phyloP scores from a whole-genome alignment of 345 rosid genomes.

The Pugionium dolabratum region DNA sequence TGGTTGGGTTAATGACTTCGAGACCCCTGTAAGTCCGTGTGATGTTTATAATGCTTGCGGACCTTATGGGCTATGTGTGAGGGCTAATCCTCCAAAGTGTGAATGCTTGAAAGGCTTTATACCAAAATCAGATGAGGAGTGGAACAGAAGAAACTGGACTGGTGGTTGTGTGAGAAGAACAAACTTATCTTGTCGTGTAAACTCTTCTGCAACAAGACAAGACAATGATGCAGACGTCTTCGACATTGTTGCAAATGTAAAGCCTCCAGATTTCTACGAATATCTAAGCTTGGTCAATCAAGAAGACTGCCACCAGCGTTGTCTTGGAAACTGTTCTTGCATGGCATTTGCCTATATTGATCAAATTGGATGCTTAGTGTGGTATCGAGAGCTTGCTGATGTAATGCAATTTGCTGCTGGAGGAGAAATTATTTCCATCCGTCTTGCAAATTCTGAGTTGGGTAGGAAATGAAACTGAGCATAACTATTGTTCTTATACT shows the following conservation, averaged over 20 bases:
- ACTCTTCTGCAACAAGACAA: conserved; percentile 27
- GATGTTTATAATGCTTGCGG: conserved; percentile 38
- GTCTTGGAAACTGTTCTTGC: conserved; percentile 42
- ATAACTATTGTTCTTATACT: conserved; percentile 7
- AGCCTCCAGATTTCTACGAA: conserved; percentile 41
- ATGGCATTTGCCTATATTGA: conserved; percentile 31
- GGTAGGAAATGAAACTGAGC: conserved; percentile 28
- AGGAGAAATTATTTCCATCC: conserved; percentile 31
- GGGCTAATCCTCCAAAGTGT: conserved; percentile 35
- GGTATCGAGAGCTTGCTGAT: conserved; percentile 37
- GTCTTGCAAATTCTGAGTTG: conserved; percentile 40
- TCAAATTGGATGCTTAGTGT: conserved; percentile 39
- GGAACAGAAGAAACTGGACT: conserved; percentile 39
- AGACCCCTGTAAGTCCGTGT: conserved; percentile 31
- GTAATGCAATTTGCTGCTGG: conserved; percentile 32
- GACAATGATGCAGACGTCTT: conserved; percentile 29
- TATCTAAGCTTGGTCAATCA: conserved; percentile 30
- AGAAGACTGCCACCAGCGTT: conserved; percentile 28
- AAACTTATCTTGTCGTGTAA: conserved; percentile 29
- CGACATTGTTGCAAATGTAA: conserved; percentile 27
- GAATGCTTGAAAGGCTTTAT: conserved; percentile 43
- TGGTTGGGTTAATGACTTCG: conserved; percentile 36
- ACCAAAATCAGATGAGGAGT: conserved; percentile 40
- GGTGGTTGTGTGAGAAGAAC: conserved; percentile 37
- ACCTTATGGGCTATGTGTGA: conserved; percentile 34